These are phyloP conservation scores for Podospora didyma DNA, from an alignment of 495 filamentous ascomycete species.

Conservation along the genomic window DNA sequence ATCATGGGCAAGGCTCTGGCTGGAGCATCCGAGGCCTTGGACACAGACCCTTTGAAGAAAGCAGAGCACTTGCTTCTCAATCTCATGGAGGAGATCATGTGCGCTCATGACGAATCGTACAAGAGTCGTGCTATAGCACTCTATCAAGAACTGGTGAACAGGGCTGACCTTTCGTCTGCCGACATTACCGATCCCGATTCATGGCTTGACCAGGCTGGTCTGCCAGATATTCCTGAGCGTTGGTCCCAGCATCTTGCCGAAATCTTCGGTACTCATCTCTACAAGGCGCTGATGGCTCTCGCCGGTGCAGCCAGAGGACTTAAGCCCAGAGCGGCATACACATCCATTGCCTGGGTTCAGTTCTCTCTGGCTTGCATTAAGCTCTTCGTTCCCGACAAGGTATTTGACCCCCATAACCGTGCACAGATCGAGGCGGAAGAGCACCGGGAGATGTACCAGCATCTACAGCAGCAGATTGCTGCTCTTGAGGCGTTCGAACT, in stretches of 20 bases:
- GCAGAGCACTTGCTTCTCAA: constrained; percentile 45
- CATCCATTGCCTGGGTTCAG: constrained; percentile 57
- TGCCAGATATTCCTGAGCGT: constrained; percentile 2
- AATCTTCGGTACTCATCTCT: constrained; percentile 37
- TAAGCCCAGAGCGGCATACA: constrained; percentile 25
- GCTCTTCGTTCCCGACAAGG: constrained; percentile 80
- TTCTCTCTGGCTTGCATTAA: constrained; percentile 63
- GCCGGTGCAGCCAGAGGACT: constrained; percentile 25
- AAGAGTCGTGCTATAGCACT: constrained; percentile 3
- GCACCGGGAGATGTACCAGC: constrained; percentile 51
- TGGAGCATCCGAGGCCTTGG: constrained; percentile 40
- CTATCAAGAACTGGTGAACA: constrained; percentile 11
- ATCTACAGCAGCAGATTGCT: constrained; percentile 53
- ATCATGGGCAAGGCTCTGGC: constrained; percentile 54
- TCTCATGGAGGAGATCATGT: constrained; percentile 46
- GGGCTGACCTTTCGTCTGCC: constrained; percentile 3
- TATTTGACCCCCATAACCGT: constrained; percentile 80
- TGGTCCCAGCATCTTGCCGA: constrained; percentile 21
- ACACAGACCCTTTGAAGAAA: constrained; percentile 42
- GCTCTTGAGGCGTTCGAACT: constrained; percentile 62
- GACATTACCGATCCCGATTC: constrained; percentile 14
- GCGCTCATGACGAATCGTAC: constrained; percentile 30
- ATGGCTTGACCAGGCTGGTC: constrained; percentile 19
- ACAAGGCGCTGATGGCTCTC: constrained; percentile 33
- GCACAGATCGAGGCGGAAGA: constrained; percentile 67